Evolutionary conservation across 164 flowering plant genomes (phyloP).

Genomic region (Kingdonia uniflora): DNA sequence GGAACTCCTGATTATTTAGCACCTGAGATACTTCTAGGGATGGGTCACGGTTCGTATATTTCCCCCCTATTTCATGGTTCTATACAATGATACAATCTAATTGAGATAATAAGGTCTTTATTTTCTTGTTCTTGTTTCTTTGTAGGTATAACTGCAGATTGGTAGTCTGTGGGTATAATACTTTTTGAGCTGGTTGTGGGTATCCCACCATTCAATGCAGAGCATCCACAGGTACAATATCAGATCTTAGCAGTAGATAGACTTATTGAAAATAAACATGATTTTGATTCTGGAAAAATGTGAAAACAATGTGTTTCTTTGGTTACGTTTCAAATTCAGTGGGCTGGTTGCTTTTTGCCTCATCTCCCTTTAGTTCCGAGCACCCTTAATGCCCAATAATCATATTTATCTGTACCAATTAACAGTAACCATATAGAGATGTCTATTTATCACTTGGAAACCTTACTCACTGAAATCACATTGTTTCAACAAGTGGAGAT

Average conservation of each 20-base stretch:
- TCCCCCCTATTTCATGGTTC: conserved; percentile 1
- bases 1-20: conserved; percentile 99
- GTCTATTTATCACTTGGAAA: too few species aligned
- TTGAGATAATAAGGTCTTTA: background rate
- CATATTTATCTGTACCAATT: too few species aligned
- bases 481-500: too few species aligned
- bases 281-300: too few species aligned
- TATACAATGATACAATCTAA: conserved; percentile 1
- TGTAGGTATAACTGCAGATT: conserved; percentile 94
- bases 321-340: too few species aligned
- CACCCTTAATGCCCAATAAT: too few species aligned
- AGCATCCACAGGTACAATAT: conserved; percentile 66
- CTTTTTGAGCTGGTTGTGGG: conserved; percentile 96
- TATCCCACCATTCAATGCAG: conserved; percentile 95
- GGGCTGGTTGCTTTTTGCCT: too few species aligned
- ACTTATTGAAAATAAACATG: too few species aligned
- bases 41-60: conserved; percentile 75
- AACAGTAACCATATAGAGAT: too few species aligned
- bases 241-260: background rate
- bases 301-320: too few species aligned
- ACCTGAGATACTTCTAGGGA: conserved; percentile 98
- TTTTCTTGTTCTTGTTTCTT: conserved; percentile 7
- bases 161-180: conserved; percentile 99
- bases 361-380: too few species aligned
- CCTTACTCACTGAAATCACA: too few species aligned